phyloP scores from a whole-genome alignment of 257 asterid genomes.

The Mentha longifolia region DNA sequence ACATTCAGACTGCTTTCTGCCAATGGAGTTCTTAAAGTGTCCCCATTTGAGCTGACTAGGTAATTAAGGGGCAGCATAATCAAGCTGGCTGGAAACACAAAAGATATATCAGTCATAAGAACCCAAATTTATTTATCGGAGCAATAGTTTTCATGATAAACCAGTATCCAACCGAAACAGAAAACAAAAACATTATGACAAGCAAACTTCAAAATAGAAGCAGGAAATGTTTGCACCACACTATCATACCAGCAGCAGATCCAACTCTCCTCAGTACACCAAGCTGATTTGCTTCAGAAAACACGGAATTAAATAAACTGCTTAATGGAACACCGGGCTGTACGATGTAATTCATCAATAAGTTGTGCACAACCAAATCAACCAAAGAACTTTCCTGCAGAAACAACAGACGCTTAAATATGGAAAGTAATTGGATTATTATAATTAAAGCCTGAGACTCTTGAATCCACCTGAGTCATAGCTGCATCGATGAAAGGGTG shows the following conservation, averaged over 20 bases:
- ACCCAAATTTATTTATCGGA: constrained; percentile 6
- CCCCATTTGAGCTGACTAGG: constrained; percentile 77
- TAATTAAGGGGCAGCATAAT: constrained; percentile 76
- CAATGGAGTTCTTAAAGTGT: constrained; percentile 67
- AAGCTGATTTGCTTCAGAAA: constrained; percentile 68
- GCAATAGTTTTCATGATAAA: constrained; percentile 13
- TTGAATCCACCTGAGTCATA: constrained; percentile 71
- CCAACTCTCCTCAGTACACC: constrained; percentile 90
- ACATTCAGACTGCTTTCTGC: constrained; percentile 84
- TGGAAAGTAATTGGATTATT: not conserved
- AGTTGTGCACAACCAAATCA: constrained; percentile 60
- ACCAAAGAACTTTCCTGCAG: constrained; percentile 75
- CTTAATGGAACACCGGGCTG: constrained; percentile 60
- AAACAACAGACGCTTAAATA: constrained; percentile 27
- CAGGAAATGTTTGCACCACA: constrained; percentile 12
- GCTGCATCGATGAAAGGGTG: constrained; percentile 89
- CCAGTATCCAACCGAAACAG: constrained; percentile 10
- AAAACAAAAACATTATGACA: constrained; percentile 26
- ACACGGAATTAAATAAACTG: constrained; percentile 56
- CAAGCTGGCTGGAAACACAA: constrained; percentile 73
- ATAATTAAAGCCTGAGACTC: constrained; percentile 19
- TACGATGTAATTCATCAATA: constrained; percentile 69
- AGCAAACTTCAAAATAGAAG: constrained; percentile 22
- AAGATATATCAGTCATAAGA: constrained; percentile 27
- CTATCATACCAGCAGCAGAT: constrained; percentile 80